Conservation (phyloP, 2,329 filamentous ascomycete species). For the Ceratocystis huliohia region DNA sequence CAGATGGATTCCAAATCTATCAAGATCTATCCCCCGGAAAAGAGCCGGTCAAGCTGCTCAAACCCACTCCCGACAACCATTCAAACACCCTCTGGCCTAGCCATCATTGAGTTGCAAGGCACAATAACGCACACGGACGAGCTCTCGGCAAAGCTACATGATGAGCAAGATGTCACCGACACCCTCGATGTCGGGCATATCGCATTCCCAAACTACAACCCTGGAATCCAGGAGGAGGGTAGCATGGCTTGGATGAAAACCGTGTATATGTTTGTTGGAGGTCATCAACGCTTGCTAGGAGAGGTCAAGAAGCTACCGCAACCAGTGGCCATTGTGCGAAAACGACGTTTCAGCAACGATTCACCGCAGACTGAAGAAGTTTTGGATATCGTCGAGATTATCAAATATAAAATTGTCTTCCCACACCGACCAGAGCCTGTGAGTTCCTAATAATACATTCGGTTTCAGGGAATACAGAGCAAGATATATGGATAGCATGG, state of each 20-base stretch:
- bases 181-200: slow-evolving; percentile 54
- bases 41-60: slow-evolving; percentile 21
- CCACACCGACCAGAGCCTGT: slow-evolving; percentile 76
- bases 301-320: slow-evolving; percentile 77
- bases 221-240: slow-evolving; percentile 34
- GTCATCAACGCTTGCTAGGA: slow-evolving; percentile 76
- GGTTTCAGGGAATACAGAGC: neutral
- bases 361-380: slow-evolving; percentile 33
- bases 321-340: slow-evolving; percentile 65
- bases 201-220: slow-evolving; percentile 62
- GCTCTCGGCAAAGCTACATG: slow-evolving; percentile 37
- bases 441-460: slow-evolving; percentile 28
- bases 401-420: slow-evolving; percentile 80
- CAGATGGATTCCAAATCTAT: slow-evolving; percentile 21
- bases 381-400: slow-evolving; percentile 74
- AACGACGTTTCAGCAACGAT: slow-evolving; percentile 35
- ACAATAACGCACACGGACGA: slow-evolving; percentile 49
- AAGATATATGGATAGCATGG: neutral
- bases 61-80: slow-evolving; percentile 66
- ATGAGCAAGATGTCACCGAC: slow-evolving; percentile 16
- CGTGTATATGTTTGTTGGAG: slow-evolving; percentile 77
- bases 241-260: slow-evolving; percentile 76
- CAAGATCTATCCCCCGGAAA: slow-evolving; percentile 32
- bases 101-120: slow-evolving; percentile 84
- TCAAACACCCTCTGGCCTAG: slow-evolving; percentile 78